Conservation (phyloP, 2,329 filamentous ascomycete species). For the Pyrenophora teres region DNA sequence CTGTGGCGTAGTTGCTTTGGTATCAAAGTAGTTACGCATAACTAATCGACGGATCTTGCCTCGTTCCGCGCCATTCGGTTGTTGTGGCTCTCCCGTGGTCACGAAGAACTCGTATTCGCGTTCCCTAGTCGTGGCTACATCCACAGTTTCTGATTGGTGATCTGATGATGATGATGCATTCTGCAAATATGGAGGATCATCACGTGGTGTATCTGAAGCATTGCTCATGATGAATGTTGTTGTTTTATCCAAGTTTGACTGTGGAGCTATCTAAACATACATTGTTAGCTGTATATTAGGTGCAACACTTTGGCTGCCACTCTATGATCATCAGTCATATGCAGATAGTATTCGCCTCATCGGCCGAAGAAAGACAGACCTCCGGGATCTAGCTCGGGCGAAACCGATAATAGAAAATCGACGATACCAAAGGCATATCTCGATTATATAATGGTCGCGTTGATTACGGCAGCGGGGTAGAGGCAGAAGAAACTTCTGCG, state of each 20-base stretch:
- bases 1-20: constrained; percentile 10
- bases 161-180: not conserved
- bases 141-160: too few relatives aligned
- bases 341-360: not conserved
- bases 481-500: not conserved
- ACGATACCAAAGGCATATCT: not conserved
- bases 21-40: constrained; percentile 37
- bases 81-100: constrained; percentile 29
- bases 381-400: not conserved
- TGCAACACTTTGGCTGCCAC: not conserved
- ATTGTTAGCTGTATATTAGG: not conserved
- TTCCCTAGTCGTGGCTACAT: constrained; percentile 3
- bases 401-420: not conserved
- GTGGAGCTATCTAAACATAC: not conserved
- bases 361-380: not conserved
- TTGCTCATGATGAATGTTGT: not conserved
- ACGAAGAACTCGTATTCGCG: constrained; percentile 37
- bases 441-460: constrained; percentile 11
- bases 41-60: constrained; percentile 32
- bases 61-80: constrained; percentile 25
- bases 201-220: not conserved
- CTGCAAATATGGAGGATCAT: not conserved
- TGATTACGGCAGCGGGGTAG: constrained; percentile 19
- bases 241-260: not conserved
- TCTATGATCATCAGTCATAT: not conserved